Conservation (phyloP, 306 rosid species). For the Prunus persica region Prunus_persica_NCBIv2 NC_034013.1:4983001-4983500, state of each 20-base stretch:
- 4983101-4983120: not conserved
- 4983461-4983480: slow-evolving; percentile 5
- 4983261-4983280: not conserved
- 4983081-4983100: not conserved
- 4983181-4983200: not conserved
- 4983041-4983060: too few relatives aligned
- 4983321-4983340: not conserved
- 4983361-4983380: not conserved
- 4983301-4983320: not conserved
- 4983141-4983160: not conserved
- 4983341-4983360: not conserved
- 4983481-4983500: slow-evolving; percentile 14
- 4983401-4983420: not conserved
- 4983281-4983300: not conserved
- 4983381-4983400: not conserved
- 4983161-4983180: not conserved
- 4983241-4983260: not conserved
- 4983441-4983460: not conserved
- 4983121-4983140: not conserved
- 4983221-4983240: not conserved
- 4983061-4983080: too few relatives aligned
- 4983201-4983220: not conserved
- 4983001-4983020: too few relatives aligned
- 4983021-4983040: too few relatives aligned
- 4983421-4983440: not conserved